Conservation (phyloP, 2,329 filamentous ascomycete species). For the Lachnellula subtilissima region DNA sequence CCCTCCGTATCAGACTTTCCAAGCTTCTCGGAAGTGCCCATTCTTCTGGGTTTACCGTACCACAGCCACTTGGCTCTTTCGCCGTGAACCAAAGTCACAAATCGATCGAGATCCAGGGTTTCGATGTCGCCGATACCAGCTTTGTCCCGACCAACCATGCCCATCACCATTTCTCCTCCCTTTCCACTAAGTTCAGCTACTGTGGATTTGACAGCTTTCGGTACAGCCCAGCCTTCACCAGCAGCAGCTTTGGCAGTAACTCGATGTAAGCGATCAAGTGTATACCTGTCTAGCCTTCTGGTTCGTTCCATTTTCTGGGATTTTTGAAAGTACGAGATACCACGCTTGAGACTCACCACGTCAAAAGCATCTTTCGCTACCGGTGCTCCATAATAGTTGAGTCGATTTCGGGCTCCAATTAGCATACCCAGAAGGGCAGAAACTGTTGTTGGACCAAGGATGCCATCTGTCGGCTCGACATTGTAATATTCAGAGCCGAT, state of each 20-base stretch:
- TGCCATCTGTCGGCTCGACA: constrained; percentile 86
- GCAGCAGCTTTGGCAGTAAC: constrained; percentile 86
- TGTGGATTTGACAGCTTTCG: constrained; percentile 89
- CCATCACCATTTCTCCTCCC: constrained; percentile 88
- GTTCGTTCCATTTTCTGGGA: constrained; percentile 75
- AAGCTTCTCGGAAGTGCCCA: constrained; percentile 39
- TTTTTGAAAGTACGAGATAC: constrained; percentile 86
- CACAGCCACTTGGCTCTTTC: constrained; percentile 91
- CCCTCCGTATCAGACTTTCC: constrained; percentile 43
- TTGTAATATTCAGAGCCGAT: constrained; percentile 90
- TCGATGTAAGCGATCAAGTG: constrained; percentile 72
- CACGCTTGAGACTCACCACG: constrained; percentile 72
- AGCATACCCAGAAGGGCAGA: constrained; percentile 81
- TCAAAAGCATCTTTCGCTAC: constrained; percentile 92
- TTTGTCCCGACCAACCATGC: constrained; percentile 84
- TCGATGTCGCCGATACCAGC: constrained; percentile 89
- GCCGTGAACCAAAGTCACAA: constrained; percentile 72
- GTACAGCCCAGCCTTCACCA: constrained; percentile 87
- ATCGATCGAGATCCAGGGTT: constrained; percentile 81
- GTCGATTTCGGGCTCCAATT: constrained; percentile 82
- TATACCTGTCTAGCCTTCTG: constrained; percentile 75
- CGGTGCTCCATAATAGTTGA: constrained; percentile 78
- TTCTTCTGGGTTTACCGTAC: constrained; percentile 81
- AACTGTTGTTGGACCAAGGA: constrained; percentile 87
- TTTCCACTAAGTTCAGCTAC: constrained; percentile 92